Evolutionary conservation across 768 basidiomycete genomes (phyloP).

Genomic region (Calocybe gangraenosa): DNA sequence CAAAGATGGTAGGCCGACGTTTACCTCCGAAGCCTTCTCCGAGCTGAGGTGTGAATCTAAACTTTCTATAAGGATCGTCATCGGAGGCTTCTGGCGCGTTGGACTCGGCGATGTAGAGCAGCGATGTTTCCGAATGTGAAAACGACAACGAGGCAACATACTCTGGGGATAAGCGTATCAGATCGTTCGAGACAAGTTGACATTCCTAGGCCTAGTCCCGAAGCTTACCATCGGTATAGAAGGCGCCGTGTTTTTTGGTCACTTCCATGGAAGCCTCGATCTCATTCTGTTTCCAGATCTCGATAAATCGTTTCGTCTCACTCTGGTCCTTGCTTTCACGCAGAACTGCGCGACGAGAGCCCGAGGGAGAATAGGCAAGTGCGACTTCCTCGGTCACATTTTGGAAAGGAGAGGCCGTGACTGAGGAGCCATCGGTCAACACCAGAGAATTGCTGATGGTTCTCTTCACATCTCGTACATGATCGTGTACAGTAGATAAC

Average conservation of each 20-base stretch:
- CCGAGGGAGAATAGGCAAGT: constrained; percentile 38
- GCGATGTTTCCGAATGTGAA: constrained; percentile 43
- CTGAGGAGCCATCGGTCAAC: constrained; percentile 13
- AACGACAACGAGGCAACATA: constrained; percentile 49
- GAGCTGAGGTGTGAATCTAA: constrained; percentile 53
- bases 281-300: constrained; percentile 48
- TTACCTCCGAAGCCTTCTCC: constrained; percentile 59
- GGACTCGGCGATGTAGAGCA: constrained; percentile 62
- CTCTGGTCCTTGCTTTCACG: constrained; percentile 33
- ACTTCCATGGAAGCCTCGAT: constrained; percentile 51
- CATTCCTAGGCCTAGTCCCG: no score
- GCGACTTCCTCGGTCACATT: constrained; percentile 37
- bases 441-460: constrained; percentile 37
- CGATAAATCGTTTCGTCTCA: constrained; percentile 50
- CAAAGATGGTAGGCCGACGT: constrained; percentile 48
- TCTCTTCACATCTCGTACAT: constrained; percentile 44
- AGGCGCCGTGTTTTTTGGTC: constrained; percentile 51
- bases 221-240: constrained; percentile 56
- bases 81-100: constrained; percentile 26
- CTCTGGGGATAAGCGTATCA: constrained; percentile 31
- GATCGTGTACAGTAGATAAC: constrained; percentile 45
- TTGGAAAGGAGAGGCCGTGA: constrained; percentile 23
- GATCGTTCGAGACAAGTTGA: background rate
- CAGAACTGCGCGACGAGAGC: constrained; percentile 40
- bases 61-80: constrained; percentile 38